Evolutionary conservation across 2,329 filamentous ascomycete genomes (phyloP), one percentile per base, ranked within the genome.

Genomic region (Exophiala mesophila): DNA sequence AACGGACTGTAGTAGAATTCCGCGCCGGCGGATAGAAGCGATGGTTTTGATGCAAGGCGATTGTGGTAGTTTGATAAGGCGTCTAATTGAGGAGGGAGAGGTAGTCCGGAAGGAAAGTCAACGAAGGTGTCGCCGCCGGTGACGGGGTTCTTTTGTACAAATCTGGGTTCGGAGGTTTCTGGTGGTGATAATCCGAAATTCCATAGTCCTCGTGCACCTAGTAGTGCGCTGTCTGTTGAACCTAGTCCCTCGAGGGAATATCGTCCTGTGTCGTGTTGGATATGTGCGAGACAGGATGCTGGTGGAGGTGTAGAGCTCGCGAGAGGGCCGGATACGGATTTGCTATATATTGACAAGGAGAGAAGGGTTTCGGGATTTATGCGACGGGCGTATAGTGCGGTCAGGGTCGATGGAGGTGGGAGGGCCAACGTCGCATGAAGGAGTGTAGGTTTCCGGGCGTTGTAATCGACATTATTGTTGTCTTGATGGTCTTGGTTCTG

Each of bases 1-100:
- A 96, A 69, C 1, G 89, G 83, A 16, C 90, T 92, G 69, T 98
- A 98, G 69, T 97, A 98, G 24, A 94, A 73, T 65, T 98, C 92
- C 41, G 82, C 90, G 24, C 92, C 92, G 3, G 87, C 86, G 58
- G 87, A 94, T 61, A 97, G 88, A 15, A 90, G 81, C 6, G 89
- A 68, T 80, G 56, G 52, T 49, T 56, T 55, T 4, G 49, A 51
- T 1, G 44, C 43, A 3, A 55, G 43, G 13, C 44, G 44, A 31
- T 39, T 44, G 20, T 42, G 45, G 34, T 49, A 49, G 15, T 36
- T 16, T 6, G 40, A 49, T 30, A 29, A 36, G 16, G 34, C 39
- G 31, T 78, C 70, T 0, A 55, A 50, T 57, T 26, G 35, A 9
- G 55, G 41, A 2, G 53, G 57, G 18, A 58, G 57, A 1, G 47